phyloP scores from a whole-genome alignment of 148 eudicot genomes.

The Agrostemma githago region DNA sequence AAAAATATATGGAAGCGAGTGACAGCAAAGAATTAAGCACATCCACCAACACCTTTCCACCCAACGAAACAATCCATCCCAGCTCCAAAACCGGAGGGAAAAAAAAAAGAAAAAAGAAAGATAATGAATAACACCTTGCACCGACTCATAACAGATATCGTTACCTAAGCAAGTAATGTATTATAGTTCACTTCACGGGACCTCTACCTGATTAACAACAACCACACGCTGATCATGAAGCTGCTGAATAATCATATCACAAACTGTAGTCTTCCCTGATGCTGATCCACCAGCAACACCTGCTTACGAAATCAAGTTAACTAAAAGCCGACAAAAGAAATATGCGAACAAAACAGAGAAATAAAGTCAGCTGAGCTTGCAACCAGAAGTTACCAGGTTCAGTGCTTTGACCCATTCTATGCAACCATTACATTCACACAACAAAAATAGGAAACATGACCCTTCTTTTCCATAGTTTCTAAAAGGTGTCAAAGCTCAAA shows the following conservation, averaged over 20 bases:
- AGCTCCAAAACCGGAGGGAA: not conserved
- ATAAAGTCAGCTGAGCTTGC: not conserved
- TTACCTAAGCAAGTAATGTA: not conserved
- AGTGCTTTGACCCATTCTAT: not conserved
- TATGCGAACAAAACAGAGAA: not conserved
- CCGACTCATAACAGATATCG: not conserved
- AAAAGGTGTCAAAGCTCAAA: not conserved
- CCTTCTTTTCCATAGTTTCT: not conserved
- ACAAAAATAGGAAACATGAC: not conserved
- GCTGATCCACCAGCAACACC: conserved; percentile 99
- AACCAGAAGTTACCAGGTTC: not conserved
- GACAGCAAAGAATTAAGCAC: not conserved
- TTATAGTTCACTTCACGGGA: not conserved
- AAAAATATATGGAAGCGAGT: not conserved
- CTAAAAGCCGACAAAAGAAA: not conserved
- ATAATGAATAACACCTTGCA: no score
- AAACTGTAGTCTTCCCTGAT: conserved; percentile 94
- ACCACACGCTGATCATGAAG: conserved; percentile 99
- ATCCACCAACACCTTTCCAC: not conserved
- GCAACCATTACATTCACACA: not conserved
- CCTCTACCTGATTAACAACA: conserved; percentile 85
- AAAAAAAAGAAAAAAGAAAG: not conserved
- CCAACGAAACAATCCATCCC: not conserved
- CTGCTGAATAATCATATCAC: conserved; percentile 99
- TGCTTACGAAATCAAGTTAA: conserved; percentile 32